Base-by-base conservation (phyloP, 2,329 filamentous ascomycete genomes). In the Scytalidium sp. region DNA sequence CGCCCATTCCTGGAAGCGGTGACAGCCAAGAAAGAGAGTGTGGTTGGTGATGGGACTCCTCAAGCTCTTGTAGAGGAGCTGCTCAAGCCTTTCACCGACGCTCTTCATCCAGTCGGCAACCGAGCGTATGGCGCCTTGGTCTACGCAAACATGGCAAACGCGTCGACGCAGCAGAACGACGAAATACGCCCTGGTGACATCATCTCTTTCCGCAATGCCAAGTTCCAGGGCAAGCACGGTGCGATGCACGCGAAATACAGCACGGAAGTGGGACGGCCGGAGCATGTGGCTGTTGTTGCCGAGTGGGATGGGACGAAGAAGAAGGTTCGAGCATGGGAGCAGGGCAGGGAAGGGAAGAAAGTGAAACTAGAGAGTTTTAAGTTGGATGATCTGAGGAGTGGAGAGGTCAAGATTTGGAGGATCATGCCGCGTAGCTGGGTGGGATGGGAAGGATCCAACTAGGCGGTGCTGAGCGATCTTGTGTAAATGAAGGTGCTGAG, bases 281-380 rank as follows among this genome's bases (percentile, higher is more conserved):
- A 81, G 9, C 94, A 99, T 63, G 93, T 97, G 0, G 94, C 82
- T 2, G 75, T 99, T 2, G 93, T 99, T 3, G 82, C 90, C 9
- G 94, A 99, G 67, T 99, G 94, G 94, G 94, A 99, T 67, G 94
- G 94, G 3, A 96, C 90, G 39, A 96, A 97, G 81, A 96, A 96
- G 79, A 97, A 97, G 78, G 87, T 99, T 21, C 76, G 92, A 22
- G 92, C 87, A 2, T 97, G 90, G 89, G 94, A 97, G 69, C 94
- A 99, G 67, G 93, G 93, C 0, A 77, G 93, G 13, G 93, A 97
- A 74, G 92, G 84, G 67, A 93, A 88, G 69, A 97, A 97, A 75
- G 86, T 95, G 48, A 94, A 95, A 74, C 75, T 90, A 53, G 93
- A 97, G 75, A 96, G 91, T 71, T 97, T 93, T 73, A 89, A 92